Conservation (phyloP, 139 green algal species). For the Chlamydomonas applanata region DNA sequence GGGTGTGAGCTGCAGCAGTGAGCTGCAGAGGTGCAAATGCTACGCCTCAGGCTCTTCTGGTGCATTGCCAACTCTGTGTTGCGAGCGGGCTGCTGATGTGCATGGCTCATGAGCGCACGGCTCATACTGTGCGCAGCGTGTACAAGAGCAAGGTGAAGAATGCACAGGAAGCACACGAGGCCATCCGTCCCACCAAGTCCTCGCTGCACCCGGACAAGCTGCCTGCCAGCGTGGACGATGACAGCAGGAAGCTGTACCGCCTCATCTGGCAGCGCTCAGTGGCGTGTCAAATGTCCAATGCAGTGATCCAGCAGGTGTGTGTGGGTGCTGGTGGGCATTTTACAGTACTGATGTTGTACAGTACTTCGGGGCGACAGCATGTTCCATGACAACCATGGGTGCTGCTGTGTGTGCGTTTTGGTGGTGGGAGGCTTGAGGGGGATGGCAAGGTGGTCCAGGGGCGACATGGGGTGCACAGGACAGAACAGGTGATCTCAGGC, state of each 20-base stretch:
- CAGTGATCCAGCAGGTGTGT: constrained; percentile 13
- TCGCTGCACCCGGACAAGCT: constrained; percentile 25
- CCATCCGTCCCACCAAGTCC: constrained; percentile 80
- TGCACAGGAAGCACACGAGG: constrained; percentile 93
- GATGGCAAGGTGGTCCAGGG: too few relatives aligned
- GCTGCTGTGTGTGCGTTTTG: too few relatives aligned
- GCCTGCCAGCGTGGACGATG: constrained; percentile 1
- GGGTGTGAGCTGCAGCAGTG: too few relatives aligned
- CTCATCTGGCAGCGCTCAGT: constrained; percentile 83
- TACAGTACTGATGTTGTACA: too few relatives aligned
- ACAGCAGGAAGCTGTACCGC: constrained; percentile 70
- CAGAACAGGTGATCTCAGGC: too few relatives aligned
- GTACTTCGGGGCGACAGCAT: too few relatives aligned
- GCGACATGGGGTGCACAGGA: too few relatives aligned
- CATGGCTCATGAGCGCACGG: background rate
- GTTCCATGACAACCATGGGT: too few relatives aligned
- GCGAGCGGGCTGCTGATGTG: background rate
- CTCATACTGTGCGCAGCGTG: background rate
- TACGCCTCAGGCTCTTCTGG: constrained; percentile 2
- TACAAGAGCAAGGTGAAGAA: constrained; percentile 62
- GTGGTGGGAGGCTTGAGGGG: too few relatives aligned
- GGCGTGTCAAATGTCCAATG: constrained; percentile 77
- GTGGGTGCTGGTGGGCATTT: too few relatives aligned
- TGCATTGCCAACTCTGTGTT: background rate
- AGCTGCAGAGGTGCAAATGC: too few relatives aligned